phyloP scores from a whole-genome alignment of 2,329 filamentous ascomycete genomes.

The Tolypocladium pustulatum region DNA sequence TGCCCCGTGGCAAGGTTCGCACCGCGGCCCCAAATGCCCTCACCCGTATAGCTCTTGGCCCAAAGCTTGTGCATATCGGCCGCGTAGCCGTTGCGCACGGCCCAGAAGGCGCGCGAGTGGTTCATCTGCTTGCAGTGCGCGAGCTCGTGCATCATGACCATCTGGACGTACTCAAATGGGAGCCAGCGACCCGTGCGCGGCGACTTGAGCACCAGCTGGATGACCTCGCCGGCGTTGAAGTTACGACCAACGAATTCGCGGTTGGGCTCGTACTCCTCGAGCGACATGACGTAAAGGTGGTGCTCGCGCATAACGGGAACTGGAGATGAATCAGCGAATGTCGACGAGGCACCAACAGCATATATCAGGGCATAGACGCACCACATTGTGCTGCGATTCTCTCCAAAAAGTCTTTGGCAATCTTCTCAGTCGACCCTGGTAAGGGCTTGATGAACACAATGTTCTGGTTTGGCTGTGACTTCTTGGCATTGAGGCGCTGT shows the following conservation, averaged over 20 bases:
- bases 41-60: constrained; percentile 61
- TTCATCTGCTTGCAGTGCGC: constrained; percentile 92
- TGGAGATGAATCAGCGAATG: constrained; percentile 12
- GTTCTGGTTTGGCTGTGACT: constrained; percentile 62
- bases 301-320: constrained; percentile 61
- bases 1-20: constrained; percentile 48
- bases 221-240: constrained; percentile 80
- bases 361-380: constrained; percentile 18
- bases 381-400: constrained; percentile 72
- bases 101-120: constrained; percentile 73
- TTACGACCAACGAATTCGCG: constrained; percentile 78
- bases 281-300: constrained; percentile 52
- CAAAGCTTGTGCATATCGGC: constrained; percentile 62
- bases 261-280: constrained; percentile 78
- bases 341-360: neutral
- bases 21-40: constrained; percentile 75
- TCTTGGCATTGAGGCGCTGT: constrained; percentile 66
- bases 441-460: constrained; percentile 82
- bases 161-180: constrained; percentile 74
- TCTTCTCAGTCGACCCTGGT: constrained; percentile 49
- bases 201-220: constrained; percentile 73
- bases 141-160: constrained; percentile 93
- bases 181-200: constrained; percentile 58
- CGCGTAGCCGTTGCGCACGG: constrained; percentile 63
- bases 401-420: constrained; percentile 61